These are phyloP conservation scores for Globisporangium paroecandrum DNA, from an alignment of 352 stramenopile genomes.

Conservation along the genomic window DNA sequence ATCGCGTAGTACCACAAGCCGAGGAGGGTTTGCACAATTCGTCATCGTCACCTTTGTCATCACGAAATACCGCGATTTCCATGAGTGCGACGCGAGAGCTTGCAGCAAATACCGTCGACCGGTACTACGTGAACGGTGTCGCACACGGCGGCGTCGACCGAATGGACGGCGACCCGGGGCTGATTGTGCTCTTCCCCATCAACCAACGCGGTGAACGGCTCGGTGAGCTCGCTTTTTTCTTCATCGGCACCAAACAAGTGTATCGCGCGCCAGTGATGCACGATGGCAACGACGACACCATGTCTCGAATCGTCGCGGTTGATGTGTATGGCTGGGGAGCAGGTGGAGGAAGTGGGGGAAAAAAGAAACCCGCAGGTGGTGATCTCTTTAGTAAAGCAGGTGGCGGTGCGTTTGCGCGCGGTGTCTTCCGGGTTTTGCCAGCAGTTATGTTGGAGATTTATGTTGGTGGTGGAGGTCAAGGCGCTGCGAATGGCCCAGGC, in stretches of 20 bases:
- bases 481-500: slow-evolving; percentile 19
- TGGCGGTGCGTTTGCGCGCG: slow-evolving; percentile 69
- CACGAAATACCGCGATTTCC: slow-evolving; percentile 1
- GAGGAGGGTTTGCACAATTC: background rate
- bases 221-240: slow-evolving; percentile 44
- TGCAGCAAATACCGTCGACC: slow-evolving; percentile 45
- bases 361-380: slow-evolving; percentile 16
- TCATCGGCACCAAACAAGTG: slow-evolving; percentile 24
- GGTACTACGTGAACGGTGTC: slow-evolving; percentile 60
- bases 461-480: slow-evolving; percentile 55
- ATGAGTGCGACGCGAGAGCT: slow-evolving; percentile 26
- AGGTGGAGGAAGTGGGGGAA: slow-evolving; percentile 51
- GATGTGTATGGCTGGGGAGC: slow-evolving; percentile 77
- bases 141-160: slow-evolving; percentile 37
- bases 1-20: background rate
- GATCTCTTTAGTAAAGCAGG: slow-evolving; percentile 43
- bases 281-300: slow-evolving; percentile 10
- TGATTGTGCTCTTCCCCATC: slow-evolving; percentile 60
- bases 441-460: slow-evolving; percentile 50
- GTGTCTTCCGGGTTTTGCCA: slow-evolving; percentile 35
- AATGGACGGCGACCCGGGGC: slow-evolving; percentile 41
- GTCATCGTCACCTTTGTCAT: background rate
- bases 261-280: slow-evolving; percentile 30
- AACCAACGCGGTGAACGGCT: slow-evolving; percentile 39
- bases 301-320: slow-evolving; percentile 49